Conservation (phyloP, 1,284 basidiomycete species). For the Ceratobasidium sp. region DNA sequence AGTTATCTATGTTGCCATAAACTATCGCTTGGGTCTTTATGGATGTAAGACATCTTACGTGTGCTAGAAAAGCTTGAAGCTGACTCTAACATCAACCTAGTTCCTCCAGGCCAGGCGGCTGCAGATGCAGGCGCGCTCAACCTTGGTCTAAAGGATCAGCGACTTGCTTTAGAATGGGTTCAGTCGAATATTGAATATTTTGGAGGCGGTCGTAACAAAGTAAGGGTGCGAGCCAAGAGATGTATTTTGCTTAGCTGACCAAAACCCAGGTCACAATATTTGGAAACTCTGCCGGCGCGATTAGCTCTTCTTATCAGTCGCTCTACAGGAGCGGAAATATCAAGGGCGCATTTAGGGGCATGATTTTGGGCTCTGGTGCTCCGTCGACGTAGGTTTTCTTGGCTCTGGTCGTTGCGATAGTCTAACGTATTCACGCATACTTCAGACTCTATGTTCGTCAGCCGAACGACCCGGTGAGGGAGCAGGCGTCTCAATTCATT, state of each 20-base stretch:
- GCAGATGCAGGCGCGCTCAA: conserved; percentile 56
- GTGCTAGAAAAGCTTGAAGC: neutral
- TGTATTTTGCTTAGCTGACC: no score
- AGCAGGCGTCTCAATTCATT: conserved; percentile 27
- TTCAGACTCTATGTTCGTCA: neutral
- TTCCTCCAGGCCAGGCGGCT: conserved; percentile 52
- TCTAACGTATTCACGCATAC: neutral
- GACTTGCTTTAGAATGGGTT: conserved; percentile 63
- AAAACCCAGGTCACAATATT: conserved; percentile 2
- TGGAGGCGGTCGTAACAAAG: conserved; percentile 62
- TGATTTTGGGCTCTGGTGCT: conserved; percentile 47
- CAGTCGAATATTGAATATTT: conserved; percentile 61
- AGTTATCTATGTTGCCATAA: conserved; percentile 59
- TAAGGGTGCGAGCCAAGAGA: conserved; percentile 41
- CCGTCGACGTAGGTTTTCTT: conserved; percentile 35
- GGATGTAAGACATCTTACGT: conserved; percentile 56
- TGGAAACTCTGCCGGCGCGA: conserved; percentile 55
- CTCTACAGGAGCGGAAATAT: conserved; percentile 48
- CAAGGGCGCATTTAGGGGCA: conserved; percentile 46
- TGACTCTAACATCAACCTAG: no score
- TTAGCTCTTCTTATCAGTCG: conserved; percentile 49
- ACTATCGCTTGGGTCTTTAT: conserved; percentile 62
- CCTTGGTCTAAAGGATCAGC: conserved; percentile 60
- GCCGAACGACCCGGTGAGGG: conserved; percentile 21
- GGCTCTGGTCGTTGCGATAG: neutral